Conservation (phyloP, 2,329 filamentous ascomycete genomes). For the Fulvia fulva region DNA sequence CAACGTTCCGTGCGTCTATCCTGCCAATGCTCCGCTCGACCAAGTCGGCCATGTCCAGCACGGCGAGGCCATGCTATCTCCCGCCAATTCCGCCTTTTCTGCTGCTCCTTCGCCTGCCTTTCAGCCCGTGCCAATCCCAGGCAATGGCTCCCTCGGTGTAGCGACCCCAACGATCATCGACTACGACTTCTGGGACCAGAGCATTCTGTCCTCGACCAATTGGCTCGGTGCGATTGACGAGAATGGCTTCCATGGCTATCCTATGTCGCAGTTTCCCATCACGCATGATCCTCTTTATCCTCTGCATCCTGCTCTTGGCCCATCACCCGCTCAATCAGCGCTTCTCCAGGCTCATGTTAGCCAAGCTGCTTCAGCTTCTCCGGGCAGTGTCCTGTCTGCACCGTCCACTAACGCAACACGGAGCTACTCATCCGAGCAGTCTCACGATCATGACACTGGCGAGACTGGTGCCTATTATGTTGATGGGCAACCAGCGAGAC, state of each 20-base stretch:
- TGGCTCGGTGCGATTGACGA: conserved; percentile 17
- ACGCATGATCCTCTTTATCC: no score
- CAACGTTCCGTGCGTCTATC: conserved; percentile 25
- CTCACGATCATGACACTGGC: conserved; percentile 2
- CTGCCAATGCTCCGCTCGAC: conserved; percentile 15
- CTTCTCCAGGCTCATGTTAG: neutral
- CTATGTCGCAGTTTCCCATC: neutral
- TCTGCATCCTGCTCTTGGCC: neutral
- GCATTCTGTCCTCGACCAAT: conserved; percentile 18
- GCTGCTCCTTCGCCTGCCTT: conserved; percentile 2
- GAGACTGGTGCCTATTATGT: conserved; percentile 24
- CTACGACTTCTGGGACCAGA: conserved; percentile 20
- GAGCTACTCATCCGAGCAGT: conserved; percentile 4
- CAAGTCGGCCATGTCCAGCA: neutral
- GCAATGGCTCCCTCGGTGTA: neutral
- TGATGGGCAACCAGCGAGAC: conserved; percentile 25
- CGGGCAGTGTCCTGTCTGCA: conserved; percentile 9
- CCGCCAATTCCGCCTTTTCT: no score
- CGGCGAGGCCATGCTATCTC: neutral
- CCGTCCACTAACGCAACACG: conserved; percentile 10
- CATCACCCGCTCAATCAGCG: neutral
- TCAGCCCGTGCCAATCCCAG: neutral
- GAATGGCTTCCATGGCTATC: conserved; percentile 5
- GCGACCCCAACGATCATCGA: conserved; percentile 1
- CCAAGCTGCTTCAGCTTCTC: conserved; percentile 6